Percentiles rank a stretch among this genome's conserved stretches.
Conservation (phyloP, 1,284 basidiomycete species). For the Puccinia polysora region DNA sequence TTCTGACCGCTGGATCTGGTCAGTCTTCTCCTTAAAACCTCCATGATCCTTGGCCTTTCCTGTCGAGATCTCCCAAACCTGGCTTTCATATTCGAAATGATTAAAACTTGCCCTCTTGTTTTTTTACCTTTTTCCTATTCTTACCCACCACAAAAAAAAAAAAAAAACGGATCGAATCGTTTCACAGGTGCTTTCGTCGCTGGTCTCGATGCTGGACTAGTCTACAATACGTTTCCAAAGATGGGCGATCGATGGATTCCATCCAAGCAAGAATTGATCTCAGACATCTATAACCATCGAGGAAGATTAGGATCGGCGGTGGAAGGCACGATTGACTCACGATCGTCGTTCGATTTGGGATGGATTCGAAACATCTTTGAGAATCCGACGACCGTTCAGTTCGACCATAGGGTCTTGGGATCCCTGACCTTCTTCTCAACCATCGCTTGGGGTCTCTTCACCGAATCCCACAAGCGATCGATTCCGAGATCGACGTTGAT, state of each 20-base stretch:
- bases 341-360: slow-evolving; percentile 59
- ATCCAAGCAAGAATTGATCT: slow-evolving; percentile 74
- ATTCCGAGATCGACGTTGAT: slow-evolving; percentile 67
- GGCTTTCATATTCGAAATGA: too few relatives aligned
- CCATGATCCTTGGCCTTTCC: background rate
- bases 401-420: slow-evolving; percentile 86
- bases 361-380: slow-evolving; percentile 94
- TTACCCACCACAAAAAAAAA: background rate
- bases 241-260: slow-evolving; percentile 89
- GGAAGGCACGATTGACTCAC: slow-evolving; percentile 61
- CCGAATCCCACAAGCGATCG: slow-evolving; percentile 58
- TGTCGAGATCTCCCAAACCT: background rate
- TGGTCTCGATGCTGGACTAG: slow-evolving; percentile 87
- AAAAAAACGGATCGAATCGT: too few relatives aligned
- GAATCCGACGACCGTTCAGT: slow-evolving; percentile 96
- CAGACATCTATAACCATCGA: slow-evolving; percentile 49
- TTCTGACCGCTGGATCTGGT: slow-evolving; percentile 56
- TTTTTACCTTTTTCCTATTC: background rate
- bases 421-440: slow-evolving; percentile 68
- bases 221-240: slow-evolving; percentile 96
- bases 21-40: background rate
- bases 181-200: slow-evolving; percentile 92
- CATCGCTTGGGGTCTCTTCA: slow-evolving; percentile 63
- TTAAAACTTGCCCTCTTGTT: background rate
- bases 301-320: slow-evolving; percentile 64